Percentiles rank a stretch among this genome's conserved stretches.
Conservation (phyloP, 345 rosid genomes). For the Bruguiera sexangula region DNA sequence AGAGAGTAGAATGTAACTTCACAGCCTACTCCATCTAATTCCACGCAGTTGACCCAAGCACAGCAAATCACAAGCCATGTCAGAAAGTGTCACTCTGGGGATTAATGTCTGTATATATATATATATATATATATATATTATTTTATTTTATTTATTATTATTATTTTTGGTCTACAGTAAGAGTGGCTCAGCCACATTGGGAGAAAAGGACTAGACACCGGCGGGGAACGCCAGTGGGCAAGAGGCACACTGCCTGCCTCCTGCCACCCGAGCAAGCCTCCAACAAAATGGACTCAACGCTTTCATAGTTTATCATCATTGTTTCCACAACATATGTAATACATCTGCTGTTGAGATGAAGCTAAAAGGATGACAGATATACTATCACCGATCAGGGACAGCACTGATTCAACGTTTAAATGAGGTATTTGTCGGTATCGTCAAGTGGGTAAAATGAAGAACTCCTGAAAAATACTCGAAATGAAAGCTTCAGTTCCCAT, state of each 20-base stretch:
- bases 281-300: conserved; percentile 13
- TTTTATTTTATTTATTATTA: not conserved
- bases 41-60: no score
- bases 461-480: conserved; percentile 16
- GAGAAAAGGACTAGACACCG: no score
- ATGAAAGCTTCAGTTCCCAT: conserved; percentile 13
- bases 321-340: conserved; percentile 19
- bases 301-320: conserved; percentile 13
- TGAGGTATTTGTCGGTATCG: conserved; percentile 9
- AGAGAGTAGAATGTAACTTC: no score
- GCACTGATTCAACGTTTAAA: conserved; percentile 1
- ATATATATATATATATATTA: no score
- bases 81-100: conserved; percentile 8
- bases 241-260: no score
- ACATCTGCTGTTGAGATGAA: conserved; percentile 10
- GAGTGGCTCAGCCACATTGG: no score
- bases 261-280: not conserved
- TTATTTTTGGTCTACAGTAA: no score
- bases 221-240: no score
- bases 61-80: not conserved
- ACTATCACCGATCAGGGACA: not conserved
- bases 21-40: no score
- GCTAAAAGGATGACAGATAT: conserved; percentile 11
- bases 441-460: conserved; percentile 5
- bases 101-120: no score